Evolutionary conservation across 345 rosid species (phyloP).

Genomic region (Balakata baccata): DNA sequence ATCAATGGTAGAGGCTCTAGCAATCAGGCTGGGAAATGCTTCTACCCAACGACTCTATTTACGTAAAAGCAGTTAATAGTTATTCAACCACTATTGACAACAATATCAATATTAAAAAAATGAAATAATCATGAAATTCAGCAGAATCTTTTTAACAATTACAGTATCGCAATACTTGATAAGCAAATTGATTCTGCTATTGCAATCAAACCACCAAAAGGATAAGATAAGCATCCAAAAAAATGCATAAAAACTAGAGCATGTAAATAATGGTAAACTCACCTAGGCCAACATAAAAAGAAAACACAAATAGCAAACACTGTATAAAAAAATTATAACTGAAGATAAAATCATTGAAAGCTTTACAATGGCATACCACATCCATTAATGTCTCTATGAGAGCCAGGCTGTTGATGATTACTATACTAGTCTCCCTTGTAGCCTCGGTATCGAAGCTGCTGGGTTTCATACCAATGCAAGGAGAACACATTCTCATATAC

Average conservation of each 20-base stretch:
- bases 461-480: slow-evolving; percentile 36
- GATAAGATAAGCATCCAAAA: background rate
- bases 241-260: background rate
- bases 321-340: background rate
- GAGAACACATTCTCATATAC: slow-evolving; percentile 44
- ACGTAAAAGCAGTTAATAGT: background rate
- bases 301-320: background rate
- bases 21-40: slow-evolving; percentile 54
- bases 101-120: background rate
- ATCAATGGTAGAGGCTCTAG: slow-evolving; percentile 43
- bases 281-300: background rate
- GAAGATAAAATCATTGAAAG: background rate
- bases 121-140: background rate
- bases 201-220: background rate
- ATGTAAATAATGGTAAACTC: background rate
- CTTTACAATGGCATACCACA: slow-evolving; percentile 39
- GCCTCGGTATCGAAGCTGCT: slow-evolving; percentile 42
- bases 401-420: slow-evolving; percentile 47
- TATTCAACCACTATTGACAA: background rate
- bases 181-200: background rate
- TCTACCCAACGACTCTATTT: slow-evolving; percentile 62
- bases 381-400: slow-evolving; percentile 69
- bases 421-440: slow-evolving; percentile 53
- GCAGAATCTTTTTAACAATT: background rate
- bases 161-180: background rate